Base-by-base conservation (phyloP, 1,139 yeast genomes). In the Kodamaea arcana region DNA sequence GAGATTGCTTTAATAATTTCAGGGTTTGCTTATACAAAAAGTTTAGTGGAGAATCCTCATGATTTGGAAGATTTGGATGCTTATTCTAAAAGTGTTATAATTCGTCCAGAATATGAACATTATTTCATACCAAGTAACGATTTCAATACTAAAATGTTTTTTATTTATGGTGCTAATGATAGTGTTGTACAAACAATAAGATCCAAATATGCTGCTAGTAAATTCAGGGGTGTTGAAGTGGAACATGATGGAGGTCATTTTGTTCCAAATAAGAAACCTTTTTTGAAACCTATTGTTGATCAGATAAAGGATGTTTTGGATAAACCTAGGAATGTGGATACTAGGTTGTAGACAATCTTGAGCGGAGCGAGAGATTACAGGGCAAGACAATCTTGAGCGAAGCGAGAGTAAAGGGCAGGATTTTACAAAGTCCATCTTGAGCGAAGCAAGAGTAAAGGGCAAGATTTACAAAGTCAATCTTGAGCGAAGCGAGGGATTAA, bases 11-110 rank as follows among this genome's bases (percentile, higher is more conserved):
- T 78, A 12, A 53, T 72, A 16, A 64, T 78, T 33, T 72, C 83
- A 3, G 80, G 81, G 4, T 78, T 78, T 49, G 72, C 76, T 4
- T 72, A 77, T 51, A 74, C 81, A 3, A 69, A 65, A 34, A 69
- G 52, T 6, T 15, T 35, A 16, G 20, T 35, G 22, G 31, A 27
- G 9, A 22, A 25, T 14, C 21, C 29, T n/a, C 24, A 54, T 51
- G 18, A 56, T 12, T 34, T 32, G 12, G 61, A 56, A 6, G 50
- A 54, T 30, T 40, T 61, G 17, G 36, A 32, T 8, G 35, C 33
- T 31, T 43, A 33, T 24, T 13, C 22, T 15, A 15, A 18, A 5
- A 17, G 14, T 11, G 34, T 35, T n/a, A n/a, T 22, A 9, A 6
- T 34, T 10, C 26, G 31, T 7, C 40, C 44, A 1, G 41, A 28